Evolutionary conservation across 192 early-diverging fungal species (phyloP), one percentile per base, ranked within the genome.

Genomic region (Coemansia sp.): DNA sequence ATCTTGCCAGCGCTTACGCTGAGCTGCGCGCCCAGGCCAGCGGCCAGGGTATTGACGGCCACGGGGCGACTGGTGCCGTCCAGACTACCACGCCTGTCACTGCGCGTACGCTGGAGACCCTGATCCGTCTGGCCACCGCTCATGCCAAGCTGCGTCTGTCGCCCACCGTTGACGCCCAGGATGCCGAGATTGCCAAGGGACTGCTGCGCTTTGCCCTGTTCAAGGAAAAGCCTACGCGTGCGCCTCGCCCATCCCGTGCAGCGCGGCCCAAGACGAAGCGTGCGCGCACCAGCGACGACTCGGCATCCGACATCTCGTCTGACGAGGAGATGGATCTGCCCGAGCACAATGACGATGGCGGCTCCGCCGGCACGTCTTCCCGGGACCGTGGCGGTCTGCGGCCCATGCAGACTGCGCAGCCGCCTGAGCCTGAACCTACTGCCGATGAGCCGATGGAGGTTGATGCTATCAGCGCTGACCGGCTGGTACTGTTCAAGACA

Each of bases 61-160:
- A 46, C 27, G 62, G 58, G 30, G 80, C 87, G 12, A 82, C 87
- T 18, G 84, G 85, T 8, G 80, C 86, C 22, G 88, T 87, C 60
- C 84, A 91, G 73, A 88, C 92, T 81, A 97, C 95, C 1, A 84
- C 94, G 29, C 97, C 97, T n/a, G 85, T 98, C 57, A 99, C 97
- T 10, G 88, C 94, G n/a, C 92, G 97, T 85, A 96, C 97, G 16
- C 82, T 99, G 18, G 97, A 99, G 75, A 98, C 97, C 3, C 82
- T 99, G 33, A 97, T 99, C 67, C 92, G 97, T 79, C 75, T 99
- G 55, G 87, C 94, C 1, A 95, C 97, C 5, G 94, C 97, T 12
- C 94, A 99, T 71, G 95, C 97, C 45, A 99, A 99, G 81, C 80
- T 86, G 46, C 85, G 97, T 23, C 77, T 99, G 63, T 91, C 90